These are phyloP conservation scores for Fusarium sp. DNA, from an alignment of 2,329 filamentous ascomycete species.

Conservation along the genomic window DNA sequence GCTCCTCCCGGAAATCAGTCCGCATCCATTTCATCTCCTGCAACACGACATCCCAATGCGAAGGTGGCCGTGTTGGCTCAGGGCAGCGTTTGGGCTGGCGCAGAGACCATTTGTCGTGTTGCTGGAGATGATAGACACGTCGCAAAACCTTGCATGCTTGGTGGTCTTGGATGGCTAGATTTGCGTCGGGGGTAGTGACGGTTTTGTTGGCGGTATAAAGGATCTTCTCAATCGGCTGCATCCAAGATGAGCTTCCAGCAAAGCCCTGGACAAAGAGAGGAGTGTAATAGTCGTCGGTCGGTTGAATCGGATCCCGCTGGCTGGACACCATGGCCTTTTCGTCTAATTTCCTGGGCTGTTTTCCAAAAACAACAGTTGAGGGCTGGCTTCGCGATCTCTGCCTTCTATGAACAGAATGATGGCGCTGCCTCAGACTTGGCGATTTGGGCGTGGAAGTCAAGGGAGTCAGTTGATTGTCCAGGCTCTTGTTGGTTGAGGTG, in stretches of 20 bases:
- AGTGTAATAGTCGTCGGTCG: conserved; percentile 70
- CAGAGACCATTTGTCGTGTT: conserved; percentile 90
- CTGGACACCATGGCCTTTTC: conserved; percentile 57
- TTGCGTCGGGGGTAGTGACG: conserved; percentile 83
- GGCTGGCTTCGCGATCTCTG: conserved; percentile 70
- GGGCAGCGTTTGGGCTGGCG: conserved; percentile 85
- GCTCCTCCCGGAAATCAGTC: conserved; percentile 92
- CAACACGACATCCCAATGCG: conserved; percentile 87
- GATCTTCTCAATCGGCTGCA: conserved; percentile 74
- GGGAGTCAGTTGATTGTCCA: conserved; percentile 52
- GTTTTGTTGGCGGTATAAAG: conserved; percentile 89
- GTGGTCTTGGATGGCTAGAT: conserved; percentile 83
- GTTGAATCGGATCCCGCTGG: conserved; percentile 54
- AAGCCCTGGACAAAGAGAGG: conserved; percentile 69
- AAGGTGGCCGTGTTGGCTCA: conserved; percentile 79
- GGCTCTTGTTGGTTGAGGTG: conserved; percentile 40
- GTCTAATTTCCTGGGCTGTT: conserved; percentile 61
- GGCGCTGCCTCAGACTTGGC: conserved; percentile 47
- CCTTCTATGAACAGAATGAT: conserved; percentile 55
- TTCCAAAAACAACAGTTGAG: conserved; percentile 82
- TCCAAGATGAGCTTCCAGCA: conserved; percentile 64
- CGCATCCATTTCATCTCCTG: conserved; percentile 98
- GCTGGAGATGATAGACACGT: conserved; percentile 89
- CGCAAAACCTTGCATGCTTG: conserved; percentile 88
- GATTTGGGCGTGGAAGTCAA: conserved; percentile 57